phyloP scores from a whole-genome alignment of 345 rosid species.

The Atalantia buxifolia region DNA sequence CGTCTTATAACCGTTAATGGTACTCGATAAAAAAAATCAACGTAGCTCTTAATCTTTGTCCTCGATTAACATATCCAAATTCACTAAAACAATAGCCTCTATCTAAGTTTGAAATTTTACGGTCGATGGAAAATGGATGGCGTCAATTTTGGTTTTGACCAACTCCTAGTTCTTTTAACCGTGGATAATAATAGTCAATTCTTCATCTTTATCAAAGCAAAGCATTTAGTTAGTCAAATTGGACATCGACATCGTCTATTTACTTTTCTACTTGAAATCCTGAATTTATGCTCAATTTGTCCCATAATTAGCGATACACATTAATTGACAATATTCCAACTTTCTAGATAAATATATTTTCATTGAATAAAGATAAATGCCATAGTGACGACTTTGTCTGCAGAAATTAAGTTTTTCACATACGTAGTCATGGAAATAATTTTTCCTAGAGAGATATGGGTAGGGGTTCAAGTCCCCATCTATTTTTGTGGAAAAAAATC shows the following conservation, averaged over 20 bases:
- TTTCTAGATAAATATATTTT: background rate
- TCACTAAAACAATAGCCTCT: background rate
- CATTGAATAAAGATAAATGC: no score
- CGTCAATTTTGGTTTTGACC: background rate
- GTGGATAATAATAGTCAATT: background rate
- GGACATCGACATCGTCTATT: background rate
- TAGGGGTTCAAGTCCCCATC: no score
- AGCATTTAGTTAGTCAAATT: background rate
- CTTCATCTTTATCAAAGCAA: background rate
- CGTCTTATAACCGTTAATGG: no score
- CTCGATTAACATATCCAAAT: no score
- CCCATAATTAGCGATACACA: background rate
- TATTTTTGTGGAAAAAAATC: no score
- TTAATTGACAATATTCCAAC: background rate
- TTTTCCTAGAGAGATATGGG: no score
- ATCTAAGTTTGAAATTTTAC: background rate
- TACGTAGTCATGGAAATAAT: no score
- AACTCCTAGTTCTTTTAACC: background rate
- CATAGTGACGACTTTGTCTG: background rate
- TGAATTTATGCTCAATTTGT: background rate
- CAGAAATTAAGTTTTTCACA: background rate
- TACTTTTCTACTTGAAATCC: background rate
- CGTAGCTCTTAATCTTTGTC: no score
- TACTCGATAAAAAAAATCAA: no score
- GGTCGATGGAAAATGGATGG: background rate